Conservation (phyloP, 352 stramenopile species). For the Globisporangium nodosum region DNA sequence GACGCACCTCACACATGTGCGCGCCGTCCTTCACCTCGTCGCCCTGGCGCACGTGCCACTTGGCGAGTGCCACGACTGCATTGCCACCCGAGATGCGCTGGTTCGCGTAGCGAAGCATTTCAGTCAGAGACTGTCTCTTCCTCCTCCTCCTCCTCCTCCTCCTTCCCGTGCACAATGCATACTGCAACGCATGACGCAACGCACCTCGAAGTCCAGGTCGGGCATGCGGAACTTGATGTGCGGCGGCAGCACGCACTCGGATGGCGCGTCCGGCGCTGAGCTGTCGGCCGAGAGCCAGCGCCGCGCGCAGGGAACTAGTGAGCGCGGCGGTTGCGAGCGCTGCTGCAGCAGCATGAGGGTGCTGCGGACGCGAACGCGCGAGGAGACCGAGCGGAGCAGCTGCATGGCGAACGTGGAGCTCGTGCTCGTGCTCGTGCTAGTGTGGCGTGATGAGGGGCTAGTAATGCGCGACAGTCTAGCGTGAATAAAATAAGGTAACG, state of each 20-base stretch:
- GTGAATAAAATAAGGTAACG: too few species aligned
- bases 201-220: slow-evolving; percentile 78
- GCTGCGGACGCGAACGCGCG: background rate
- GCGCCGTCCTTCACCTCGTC: slow-evolving; percentile 53
- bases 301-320: background rate
- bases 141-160: too few species aligned
- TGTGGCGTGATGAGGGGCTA: too few species aligned
- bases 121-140: background rate
- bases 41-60: slow-evolving; percentile 72
- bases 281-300: slow-evolving; percentile 10
- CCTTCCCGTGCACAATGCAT: too few species aligned
- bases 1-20: slow-evolving; percentile 67
- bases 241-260: slow-evolving; percentile 28
- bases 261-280: background rate
- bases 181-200: background rate
- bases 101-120: background rate
- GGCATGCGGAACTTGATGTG: slow-evolving; percentile 88
- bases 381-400: slow-evolving; percentile 1
- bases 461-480: too few species aligned
- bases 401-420: background rate
- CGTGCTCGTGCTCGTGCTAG: too few species aligned
- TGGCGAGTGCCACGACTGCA: slow-evolving; percentile 56
- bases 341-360: background rate
- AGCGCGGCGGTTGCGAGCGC: background rate
- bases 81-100: slow-evolving; percentile 54